Base-by-base conservation (phyloP, 257 asterid genomes). In the Galeopsis tetrahit region DNA sequence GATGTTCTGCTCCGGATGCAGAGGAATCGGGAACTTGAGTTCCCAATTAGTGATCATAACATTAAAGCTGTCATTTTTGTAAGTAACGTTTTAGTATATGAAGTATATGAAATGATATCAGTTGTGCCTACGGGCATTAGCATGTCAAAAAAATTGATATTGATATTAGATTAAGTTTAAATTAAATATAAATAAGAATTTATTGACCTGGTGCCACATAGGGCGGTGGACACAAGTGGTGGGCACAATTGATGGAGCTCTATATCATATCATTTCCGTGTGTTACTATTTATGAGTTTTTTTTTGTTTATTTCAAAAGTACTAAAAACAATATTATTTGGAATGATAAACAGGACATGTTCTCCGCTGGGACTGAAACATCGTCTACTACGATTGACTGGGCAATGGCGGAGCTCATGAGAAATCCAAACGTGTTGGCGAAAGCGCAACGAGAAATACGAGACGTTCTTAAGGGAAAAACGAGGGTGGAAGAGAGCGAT, bases 261-360 rank as follows among this genome's bases (percentile, higher is more conserved):
- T n/a, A n/a, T n/a, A n/a, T n/a, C n/a, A n/a, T n/a, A n/a, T n/a
- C n/a, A n/a, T n/a, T n/a, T n/a, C n/a, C n/a, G n/a, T n/a, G n/a
- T n/a, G 10, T 5, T 21, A 21, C 28, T 21, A 21, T 21, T 21
- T 21, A 21, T 21, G 28, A 21, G 28, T 21, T 21, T 21, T 21
- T 21, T 21, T 21, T 21, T 21, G 28, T 21, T 21, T 21, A 1
- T 21, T 21, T 21, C 28, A 21, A 40, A 4, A 0, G 38, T 82
- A 4, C 70, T 40, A 13, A 75, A n/a, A n/a, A n/a, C n/a, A n/a
- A n/a, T n/a, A n/a, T n/a, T n/a, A n/a, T n/a, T n/a, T n/a, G n/a
- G n/a, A n/a, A n/a, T n/a, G n/a, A n/a, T n/a, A n/a, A n/a, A n/a
- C 64, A 80, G 82, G 85, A 74, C 49, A 66, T 81, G 82, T 77